A percentile compares a stretch with the other conserved stretches of the same genome.
Conservation (phyloP, 805 yeast species). For the Limtongia smithiae region DNA sequence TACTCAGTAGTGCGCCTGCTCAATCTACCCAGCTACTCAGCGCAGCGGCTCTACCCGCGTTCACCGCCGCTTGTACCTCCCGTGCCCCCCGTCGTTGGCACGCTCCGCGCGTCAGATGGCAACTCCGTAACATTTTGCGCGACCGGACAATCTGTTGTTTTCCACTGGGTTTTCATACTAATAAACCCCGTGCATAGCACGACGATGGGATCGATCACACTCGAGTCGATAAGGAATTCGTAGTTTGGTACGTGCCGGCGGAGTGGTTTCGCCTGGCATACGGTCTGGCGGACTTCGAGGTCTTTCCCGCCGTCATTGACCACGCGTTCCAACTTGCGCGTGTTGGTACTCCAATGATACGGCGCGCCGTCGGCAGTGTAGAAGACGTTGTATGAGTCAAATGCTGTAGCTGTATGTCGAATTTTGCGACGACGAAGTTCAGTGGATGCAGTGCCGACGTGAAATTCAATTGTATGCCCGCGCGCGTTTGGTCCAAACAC, state of each 20-base stretch:
- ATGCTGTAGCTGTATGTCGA: conserved; percentile 15
- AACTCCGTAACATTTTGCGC: conserved; percentile 13
- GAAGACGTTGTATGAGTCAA: conserved; percentile 48
- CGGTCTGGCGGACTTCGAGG: conserved; percentile 52
- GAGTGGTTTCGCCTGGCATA: conserved; percentile 55
- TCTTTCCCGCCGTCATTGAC: conserved; percentile 54
- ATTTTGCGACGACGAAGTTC: conserved; percentile 7
- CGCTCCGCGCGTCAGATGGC: neutral
- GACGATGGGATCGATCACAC: conserved; percentile 47
- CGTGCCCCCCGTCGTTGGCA: too few relatives aligned
- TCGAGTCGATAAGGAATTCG: conserved; percentile 52
- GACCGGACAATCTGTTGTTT: conserved; percentile 31
- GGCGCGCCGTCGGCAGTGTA: conserved; percentile 51
- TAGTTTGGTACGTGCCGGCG: conserved; percentile 59
- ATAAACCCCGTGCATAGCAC: conserved; percentile 60
- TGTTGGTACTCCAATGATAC: conserved; percentile 54
- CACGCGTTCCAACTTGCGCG: conserved; percentile 51
- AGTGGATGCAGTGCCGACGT: conserved; percentile 1
- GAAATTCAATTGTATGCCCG: conserved; percentile 16
- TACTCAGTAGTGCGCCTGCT: too few relatives aligned
- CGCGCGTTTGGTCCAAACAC: conserved; percentile 18
- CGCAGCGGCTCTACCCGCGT: too few relatives aligned
- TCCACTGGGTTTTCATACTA: conserved; percentile 68
- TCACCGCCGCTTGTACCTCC: too few relatives aligned
- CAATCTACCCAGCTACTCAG: too few relatives aligned